phyloP scores from a whole-genome alignment of 2,329 filamentous ascomycete genomes.

The Diplodia intermedia region DNA sequence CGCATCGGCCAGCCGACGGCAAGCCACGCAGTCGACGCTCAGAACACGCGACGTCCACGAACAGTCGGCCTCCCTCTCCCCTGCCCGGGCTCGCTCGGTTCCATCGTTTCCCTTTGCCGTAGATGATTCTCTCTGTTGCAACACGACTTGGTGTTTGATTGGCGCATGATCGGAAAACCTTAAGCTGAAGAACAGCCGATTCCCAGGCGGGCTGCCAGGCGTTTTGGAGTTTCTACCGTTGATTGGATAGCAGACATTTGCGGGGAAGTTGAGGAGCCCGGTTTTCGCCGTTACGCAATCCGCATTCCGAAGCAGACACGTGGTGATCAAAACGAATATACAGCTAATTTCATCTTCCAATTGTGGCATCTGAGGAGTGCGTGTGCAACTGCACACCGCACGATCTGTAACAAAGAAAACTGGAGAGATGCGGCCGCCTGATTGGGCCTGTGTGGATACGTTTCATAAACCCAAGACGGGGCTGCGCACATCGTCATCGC shows the following conservation, averaged over 20 bases:
- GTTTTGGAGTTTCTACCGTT: constrained; percentile 16
- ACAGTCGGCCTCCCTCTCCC: not conserved
- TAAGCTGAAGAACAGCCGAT: constrained; percentile 13
- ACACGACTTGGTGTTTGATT: constrained; percentile 21
- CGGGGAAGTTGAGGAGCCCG: not conserved
- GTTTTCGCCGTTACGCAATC: constrained; percentile 10
- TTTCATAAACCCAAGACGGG: constrained; percentile 8
- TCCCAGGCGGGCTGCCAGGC: constrained; percentile 24
- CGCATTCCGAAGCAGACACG: constrained; percentile 14
- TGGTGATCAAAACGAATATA: constrained; percentile 21
- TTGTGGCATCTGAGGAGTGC: constrained; percentile 14
- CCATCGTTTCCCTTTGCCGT: constrained; percentile 11
- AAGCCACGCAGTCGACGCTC: constrained; percentile 2
- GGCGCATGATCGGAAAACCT: constrained; percentile 22
- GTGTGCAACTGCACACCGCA: constrained; percentile 7
- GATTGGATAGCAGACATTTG: constrained; percentile 13
- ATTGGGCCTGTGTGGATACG: constrained; percentile 16
- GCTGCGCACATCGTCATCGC: constrained; percentile 8
- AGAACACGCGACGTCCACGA: not conserved
- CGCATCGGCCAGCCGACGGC: constrained; percentile 6
- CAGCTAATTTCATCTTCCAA: constrained; percentile 16
- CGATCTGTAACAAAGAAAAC: constrained; percentile 27
- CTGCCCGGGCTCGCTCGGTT: constrained; percentile 10
- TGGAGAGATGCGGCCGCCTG: constrained; percentile 22
- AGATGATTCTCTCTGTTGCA: constrained; percentile 13